Evolutionary conservation across 148 eudicot species (phyloP), one percentile per base, ranked within the genome.

Genomic region (Camellia lanceoleosa): DNA sequence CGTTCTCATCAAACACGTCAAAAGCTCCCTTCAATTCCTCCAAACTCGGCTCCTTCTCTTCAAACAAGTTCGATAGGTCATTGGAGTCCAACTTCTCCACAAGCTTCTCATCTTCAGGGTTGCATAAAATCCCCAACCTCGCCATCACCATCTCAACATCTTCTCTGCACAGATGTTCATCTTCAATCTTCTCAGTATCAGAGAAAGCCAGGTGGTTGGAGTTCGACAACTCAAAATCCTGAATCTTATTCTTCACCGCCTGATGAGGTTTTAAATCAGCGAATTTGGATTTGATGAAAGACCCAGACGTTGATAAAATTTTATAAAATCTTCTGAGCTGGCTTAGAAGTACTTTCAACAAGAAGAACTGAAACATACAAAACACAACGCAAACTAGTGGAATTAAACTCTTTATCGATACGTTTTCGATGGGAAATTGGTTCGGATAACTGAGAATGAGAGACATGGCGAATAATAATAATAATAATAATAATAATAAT

Each of bases 1-100:
- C 82, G 80, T 92, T 90, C 71, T 87, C 72, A 83, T 92, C 96
- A 83, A 89, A 92, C 49, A 92, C 89, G 66, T 87, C 88, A 65
- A 92, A 92, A 44, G 96, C 91, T 42, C 80, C 92, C 65, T 78
- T 89, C 51, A 88, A 80, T 60, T 92, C 96, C 7, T 86, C 87
- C 76, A 87, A 81, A 16, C 88, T 90, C 6, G 92, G 90, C 76
- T 90, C 89, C 41, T 78, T 75, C 65, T 90, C 90, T 69, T 92
- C 96, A 78, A 92, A 92, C 56, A 92, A 38, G n/a, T 73, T 66
- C 7, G 60, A 62, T 69, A 92, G 38, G 42, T 89, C 86, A 1
- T 44, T 74, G 3, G 66, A 30, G 51, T 38, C 47, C 44, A 76
- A 79, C 61, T 23, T 52, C 78, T 71, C 76, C 44, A 59, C 66